These are phyloP conservation scores for Pachysandra terminalis DNA, from an alignment of 164 flowering plant species.

Conservation along the genomic window DNA sequence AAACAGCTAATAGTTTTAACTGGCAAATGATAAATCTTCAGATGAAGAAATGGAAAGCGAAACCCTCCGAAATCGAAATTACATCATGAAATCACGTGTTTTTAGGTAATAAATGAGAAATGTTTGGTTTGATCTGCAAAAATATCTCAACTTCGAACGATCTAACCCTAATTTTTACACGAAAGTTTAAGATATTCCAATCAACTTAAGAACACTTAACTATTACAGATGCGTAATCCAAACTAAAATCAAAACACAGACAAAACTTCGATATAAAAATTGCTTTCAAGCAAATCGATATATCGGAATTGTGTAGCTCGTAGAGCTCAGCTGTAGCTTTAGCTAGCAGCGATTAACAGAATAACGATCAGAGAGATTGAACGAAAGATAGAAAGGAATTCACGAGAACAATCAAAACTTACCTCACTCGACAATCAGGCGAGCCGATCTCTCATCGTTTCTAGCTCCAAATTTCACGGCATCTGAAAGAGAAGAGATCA, in stretches of 20 bases:
- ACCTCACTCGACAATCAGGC: conserved; percentile 1
- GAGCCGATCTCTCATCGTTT: not conserved
- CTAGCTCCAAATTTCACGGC: conserved; percentile 28
- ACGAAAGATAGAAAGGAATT: not conserved
- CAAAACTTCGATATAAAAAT: not conserved
- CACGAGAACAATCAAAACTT: not conserved
- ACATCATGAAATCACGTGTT: conserved; percentile 2
- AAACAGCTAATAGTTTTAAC: too few relatives aligned
- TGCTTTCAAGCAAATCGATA: not conserved
- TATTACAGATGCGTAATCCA: not conserved
- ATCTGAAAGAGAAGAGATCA: conserved; percentile 3
- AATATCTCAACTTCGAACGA: conserved; percentile 4
- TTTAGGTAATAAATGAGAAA: not conserved
- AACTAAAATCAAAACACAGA: not conserved
- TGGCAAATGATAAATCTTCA: too few relatives aligned
- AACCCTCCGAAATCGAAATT: too few relatives aligned
- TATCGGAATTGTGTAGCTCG: not conserved
- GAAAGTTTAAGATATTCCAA: not conserved
- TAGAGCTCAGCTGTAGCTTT: not conserved
- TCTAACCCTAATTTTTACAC: conserved; percentile 16
- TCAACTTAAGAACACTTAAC: not conserved
- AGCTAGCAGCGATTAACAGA: not conserved
- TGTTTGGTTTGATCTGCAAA: not conserved
- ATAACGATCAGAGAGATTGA: not conserved
- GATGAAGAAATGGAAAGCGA: too few relatives aligned